Conservation (phyloP, 805 yeast genomes). For the Candida ulmi region DNA sequence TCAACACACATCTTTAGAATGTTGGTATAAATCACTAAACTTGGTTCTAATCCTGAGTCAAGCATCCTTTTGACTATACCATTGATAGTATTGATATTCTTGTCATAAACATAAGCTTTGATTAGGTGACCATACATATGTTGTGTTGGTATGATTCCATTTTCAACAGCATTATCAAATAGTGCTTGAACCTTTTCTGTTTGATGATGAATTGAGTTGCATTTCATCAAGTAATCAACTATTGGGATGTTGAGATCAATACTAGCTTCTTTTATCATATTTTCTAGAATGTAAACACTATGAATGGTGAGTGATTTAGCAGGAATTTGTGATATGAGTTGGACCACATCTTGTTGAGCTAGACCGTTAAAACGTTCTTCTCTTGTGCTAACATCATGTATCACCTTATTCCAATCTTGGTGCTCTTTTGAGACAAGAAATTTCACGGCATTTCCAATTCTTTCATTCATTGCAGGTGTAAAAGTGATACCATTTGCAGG, state of each 20-base stretch:
- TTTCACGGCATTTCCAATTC: conserved; percentile 36
- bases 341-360: conserved; percentile 24
- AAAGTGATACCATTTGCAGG: conserved; percentile 23
- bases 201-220: conserved; percentile 25
- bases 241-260: conserved; percentile 25
- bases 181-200: conserved; percentile 28
- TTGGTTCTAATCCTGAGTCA: conserved; percentile 31
- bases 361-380: conserved; percentile 33
- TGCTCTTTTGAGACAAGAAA: conserved; percentile 33
- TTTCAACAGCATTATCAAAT: conserved; percentile 19
- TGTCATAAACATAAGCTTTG: conserved; percentile 34
- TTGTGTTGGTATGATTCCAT: conserved; percentile 24
- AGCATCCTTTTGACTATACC: conserved; percentile 19
- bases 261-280: conserved; percentile 27
- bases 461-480: conserved; percentile 30
- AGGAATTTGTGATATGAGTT: conserved; percentile 35
- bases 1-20: conserved; percentile 58
- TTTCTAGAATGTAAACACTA: conserved; percentile 25
- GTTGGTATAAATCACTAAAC: conserved; percentile 44
- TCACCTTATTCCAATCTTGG: conserved; percentile 40
- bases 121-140: conserved; percentile 38
- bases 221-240: conserved; percentile 31
- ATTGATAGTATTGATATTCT: conserved; percentile 19
- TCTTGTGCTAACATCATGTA: conserved; percentile 11
- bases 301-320: conserved; percentile 18